Evolutionary conservation across 768 basidiomycete genomes (phyloP).

Genomic region (Auricularia heimuer): DNA sequence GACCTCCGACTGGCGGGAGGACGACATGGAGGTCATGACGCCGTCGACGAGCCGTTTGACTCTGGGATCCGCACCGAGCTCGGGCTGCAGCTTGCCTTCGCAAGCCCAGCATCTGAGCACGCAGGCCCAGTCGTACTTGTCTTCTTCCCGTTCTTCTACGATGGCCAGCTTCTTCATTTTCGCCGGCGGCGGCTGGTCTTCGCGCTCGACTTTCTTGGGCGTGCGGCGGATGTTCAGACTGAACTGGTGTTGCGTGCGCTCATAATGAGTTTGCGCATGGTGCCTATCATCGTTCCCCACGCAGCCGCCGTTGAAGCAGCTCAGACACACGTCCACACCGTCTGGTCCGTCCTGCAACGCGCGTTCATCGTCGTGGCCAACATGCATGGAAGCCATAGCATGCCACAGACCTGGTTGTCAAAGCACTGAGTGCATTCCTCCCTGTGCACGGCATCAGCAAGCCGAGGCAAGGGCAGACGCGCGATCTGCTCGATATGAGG

Average conservation of each 20-base stretch:
- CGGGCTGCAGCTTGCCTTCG: conserved; percentile 36
- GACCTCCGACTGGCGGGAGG: conserved; percentile 86
- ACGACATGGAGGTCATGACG: conserved; percentile 74
- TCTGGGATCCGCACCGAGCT: conserved; percentile 16
- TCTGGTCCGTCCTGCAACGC: conserved; percentile 50
- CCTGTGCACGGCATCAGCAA: conserved; percentile 68
- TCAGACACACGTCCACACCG: conserved; percentile 83
- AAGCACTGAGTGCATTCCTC: conserved; percentile 98
- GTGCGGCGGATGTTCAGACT: conserved; percentile 74
- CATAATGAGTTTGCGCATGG: conserved; percentile 65
- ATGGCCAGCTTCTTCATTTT: conserved; percentile 90
- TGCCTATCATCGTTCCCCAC: conserved; percentile 41
- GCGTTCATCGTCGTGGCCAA: neutral
- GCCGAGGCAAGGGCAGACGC: conserved; percentile 42
- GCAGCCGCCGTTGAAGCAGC: conserved; percentile 93
- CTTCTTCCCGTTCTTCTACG: conserved; percentile 74
- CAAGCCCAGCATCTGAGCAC: conserved; percentile 71
- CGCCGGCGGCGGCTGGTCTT: conserved; percentile 73
- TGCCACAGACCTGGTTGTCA: conserved; percentile 65
- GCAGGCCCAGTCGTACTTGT: conserved; percentile 67
- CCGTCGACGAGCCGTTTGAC: conserved; percentile 49
- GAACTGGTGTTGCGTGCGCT: conserved; percentile 64
- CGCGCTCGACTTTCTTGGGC: conserved; percentile 36
- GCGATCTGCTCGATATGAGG: conserved; percentile 43
- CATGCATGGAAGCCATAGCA: neutral